A percentile compares a stretch with the other conserved stretches of the same genome.
Evolutionary conservation across 2,329 filamentous ascomycete genomes (phyloP).

Genomic region (Calonectria honghensis): DNA sequence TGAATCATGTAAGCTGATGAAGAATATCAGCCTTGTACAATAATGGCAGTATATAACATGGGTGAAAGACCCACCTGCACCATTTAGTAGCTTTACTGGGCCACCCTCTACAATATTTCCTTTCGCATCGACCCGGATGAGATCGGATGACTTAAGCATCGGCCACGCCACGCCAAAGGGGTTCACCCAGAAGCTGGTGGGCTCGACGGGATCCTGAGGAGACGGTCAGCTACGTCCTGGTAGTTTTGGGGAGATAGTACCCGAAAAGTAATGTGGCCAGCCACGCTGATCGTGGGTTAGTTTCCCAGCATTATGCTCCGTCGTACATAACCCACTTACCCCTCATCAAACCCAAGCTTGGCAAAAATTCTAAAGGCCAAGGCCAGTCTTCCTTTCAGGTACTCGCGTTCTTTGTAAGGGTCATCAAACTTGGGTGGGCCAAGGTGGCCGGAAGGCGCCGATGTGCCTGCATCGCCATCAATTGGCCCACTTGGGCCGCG

Average conservation of each 20-base stretch:
- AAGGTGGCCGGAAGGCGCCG: not conserved
- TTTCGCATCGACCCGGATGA: conserved; percentile 77
- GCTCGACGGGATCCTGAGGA: conserved; percentile 73
- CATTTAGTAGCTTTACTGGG: conserved; percentile 32
- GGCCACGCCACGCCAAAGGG: conserved; percentile 69
- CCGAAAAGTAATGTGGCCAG: conserved; percentile 76
- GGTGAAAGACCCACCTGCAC: conserved; percentile 29
- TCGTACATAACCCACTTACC: conserved; percentile 5
- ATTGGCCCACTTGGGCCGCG: conserved; percentile 14
- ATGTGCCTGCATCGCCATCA: not conserved
- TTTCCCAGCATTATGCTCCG: not conserved
- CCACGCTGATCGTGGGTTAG: conserved; percentile 65
- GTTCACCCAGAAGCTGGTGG: conserved; percentile 79
- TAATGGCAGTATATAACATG: not conserved
- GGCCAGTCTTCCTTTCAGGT: conserved; percentile 72
- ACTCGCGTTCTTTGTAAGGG: conserved; percentile 63
- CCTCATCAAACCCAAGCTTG: conserved; percentile 75
- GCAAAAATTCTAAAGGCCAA: conserved; percentile 75
- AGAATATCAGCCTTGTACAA: not conserved
- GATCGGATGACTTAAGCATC: conserved; percentile 74
- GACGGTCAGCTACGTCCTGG: not conserved
- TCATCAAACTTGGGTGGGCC: conserved; percentile 27
- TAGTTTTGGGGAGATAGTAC: not conserved
- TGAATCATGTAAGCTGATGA: conserved; percentile 39
- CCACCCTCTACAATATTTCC: conserved; percentile 79